Base-by-base conservation (phyloP, 257 asterid genomes). In the Orobanche coerulescens region DNA sequence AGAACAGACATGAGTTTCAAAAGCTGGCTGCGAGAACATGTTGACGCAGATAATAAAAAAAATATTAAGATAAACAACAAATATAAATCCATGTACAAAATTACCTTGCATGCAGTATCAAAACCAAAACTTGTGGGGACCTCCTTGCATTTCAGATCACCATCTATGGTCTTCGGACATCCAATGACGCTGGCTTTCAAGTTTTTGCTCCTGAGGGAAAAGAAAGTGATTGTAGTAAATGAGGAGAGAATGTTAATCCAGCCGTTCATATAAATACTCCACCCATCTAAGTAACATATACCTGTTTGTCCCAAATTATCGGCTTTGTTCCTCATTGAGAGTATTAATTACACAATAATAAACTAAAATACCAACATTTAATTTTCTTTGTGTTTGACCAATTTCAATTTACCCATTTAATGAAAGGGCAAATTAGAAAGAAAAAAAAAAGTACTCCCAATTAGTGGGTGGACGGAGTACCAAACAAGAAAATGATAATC, bases 21-120 rank as follows among this genome's bases (percentile, higher is more conserved):
- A 5, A 47, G 10, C 48, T 5, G 0, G 8, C 14, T 2, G 3
- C 30, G 28, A 16, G 19, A 11, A 59, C 16, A 61, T 26, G 5
- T 43, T 15, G 19, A 22, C 15, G 37, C 58, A 30, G 46, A 62
- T 47, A 6, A 31, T 33, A 31, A 18, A 57, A 20, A 10, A 6
- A 61, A 64, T 46, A 33, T 18, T 3, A 25, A 20, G 18, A 55
- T 57, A 15, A 50, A 52, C 43, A 4, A 64, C 43, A 26, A 36
- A 47, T 26, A 36, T 26, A n/a, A 50, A 53, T 18, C 47, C 25
- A 39, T 34, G 22, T 23, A 37, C 10, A 58, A 42, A 19, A 65
- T 65, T 66, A 94, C 97, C 99, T 94, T 94, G 97, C 99, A 94
- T 56, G 99, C 99, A 24, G 99, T 94, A 63, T 94, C 99, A 70